Base-by-base conservation (phyloP, 495 filamentous ascomycete genomes). In the Xylaria cubensis region DNA sequence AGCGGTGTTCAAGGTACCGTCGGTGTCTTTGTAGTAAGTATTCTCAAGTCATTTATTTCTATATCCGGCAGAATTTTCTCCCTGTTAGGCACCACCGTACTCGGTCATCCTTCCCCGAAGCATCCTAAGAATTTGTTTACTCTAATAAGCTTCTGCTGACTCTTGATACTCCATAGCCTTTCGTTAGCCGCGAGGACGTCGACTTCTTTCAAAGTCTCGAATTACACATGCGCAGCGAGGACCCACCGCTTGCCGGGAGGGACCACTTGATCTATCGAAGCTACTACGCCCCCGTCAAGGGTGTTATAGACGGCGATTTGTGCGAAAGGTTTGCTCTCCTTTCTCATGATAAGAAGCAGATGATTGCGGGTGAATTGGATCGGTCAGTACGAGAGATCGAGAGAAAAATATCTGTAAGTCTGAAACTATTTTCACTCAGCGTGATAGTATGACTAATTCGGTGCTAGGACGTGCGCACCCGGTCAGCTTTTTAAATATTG, bases 231-330 rank as follows among this genome's bases (percentile, higher is more conserved):
- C 88, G 94, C 61, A 87, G 85, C 21, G 94, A 97, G 74, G 92
- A 97, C 74, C 87, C 94, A 26, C 93, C 94, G 15, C 85, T 97
- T 29, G 93, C 94, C 12, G 96, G 97, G 39, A 88, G 97, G 70
- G 97, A 98, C 80, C 96, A 99, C 81, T 81, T 99, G 39, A 95
- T 97, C 59, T 99, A 97, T 77, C 87, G 97, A 67, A 89, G 94
- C 58, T 99, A 98, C 79, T 98, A 99, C 79, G 93, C 92, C n/a
- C 97, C 97, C 1, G 93, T 96, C 17, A 99, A 99, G 86, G 94
- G 94, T 0, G 90, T 97, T 36, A 97, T 99, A 78, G 97, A 99
- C 81, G 97, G 97, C n/a, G 97, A 99, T 84, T 84, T 99, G 72
- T 97, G 95, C 78, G 97, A 99, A 85, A 88, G 93, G 77, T 99